These are phyloP conservation scores for Syncephalastrum contaminatum DNA, from an alignment of 371 early-diverging fungal species.

Conservation along the genomic window DNA sequence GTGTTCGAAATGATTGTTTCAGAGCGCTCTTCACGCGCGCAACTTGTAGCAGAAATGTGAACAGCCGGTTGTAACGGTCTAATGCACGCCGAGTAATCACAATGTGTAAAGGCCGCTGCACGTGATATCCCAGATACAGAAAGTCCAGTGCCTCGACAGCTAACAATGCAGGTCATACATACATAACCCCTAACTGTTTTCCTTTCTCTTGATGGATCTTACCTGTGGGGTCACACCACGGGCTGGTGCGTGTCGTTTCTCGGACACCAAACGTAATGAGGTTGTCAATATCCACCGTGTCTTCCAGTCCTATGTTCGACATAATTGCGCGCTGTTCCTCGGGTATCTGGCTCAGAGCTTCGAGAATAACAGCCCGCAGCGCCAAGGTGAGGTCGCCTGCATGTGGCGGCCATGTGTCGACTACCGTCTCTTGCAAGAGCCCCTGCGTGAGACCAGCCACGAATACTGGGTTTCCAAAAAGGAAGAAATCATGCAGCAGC, in stretches of 20 bases:
- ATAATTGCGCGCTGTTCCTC: background rate
- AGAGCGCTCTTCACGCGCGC: slow-evolving; percentile 29
- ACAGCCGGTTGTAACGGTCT: slow-evolving; percentile 52
- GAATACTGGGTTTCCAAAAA: slow-evolving; percentile 46
- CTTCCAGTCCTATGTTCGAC: background rate
- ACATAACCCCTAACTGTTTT: too few relatives aligned
- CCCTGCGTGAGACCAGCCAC: slow-evolving; percentile 4
- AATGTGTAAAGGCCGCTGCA: slow-evolving; percentile 44
- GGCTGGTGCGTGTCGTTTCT: slow-evolving; percentile 23
- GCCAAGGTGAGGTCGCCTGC: slow-evolving; percentile 39
- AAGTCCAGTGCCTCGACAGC: slow-evolving; percentile 52
- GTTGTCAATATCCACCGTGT: slow-evolving; percentile 29
- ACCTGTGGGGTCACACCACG: slow-evolving; percentile 38
- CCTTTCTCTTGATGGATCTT: slow-evolving; percentile 2
- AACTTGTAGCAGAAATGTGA: slow-evolving; percentile 47
- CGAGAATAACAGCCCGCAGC: slow-evolving; percentile 40
- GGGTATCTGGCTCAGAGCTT: slow-evolving; percentile 17
- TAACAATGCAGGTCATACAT: background rate
- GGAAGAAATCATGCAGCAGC: slow-evolving; percentile 33
- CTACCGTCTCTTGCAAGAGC: slow-evolving; percentile 1
- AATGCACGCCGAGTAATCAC: slow-evolving; percentile 39
- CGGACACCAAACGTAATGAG: slow-evolving; percentile 41
- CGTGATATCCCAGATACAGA: slow-evolving; percentile 44
- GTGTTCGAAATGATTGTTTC: slow-evolving; percentile 28
- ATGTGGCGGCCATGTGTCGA: slow-evolving; percentile 44